A percentile compares a stretch with the other conserved stretches of the same genome.
These are phyloP conservation scores for Sextonia rubra DNA, from an alignment of 164 flowering plant species.

Conservation along the genomic window DNA sequence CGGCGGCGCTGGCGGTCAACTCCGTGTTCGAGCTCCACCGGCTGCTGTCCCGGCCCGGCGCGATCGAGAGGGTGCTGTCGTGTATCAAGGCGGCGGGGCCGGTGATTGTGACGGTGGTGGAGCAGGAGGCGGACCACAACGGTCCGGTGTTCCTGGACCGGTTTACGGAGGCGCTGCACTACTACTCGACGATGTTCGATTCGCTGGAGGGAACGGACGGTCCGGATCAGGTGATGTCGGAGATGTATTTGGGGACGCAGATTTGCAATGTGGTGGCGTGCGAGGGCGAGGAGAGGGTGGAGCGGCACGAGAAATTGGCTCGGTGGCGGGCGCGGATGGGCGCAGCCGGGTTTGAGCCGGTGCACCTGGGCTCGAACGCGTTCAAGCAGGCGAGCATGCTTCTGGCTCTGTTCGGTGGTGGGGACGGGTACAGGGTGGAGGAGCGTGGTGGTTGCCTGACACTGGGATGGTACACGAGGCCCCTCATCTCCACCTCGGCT, in stretches of 20 bases:
- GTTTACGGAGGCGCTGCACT: constrained; percentile 63
- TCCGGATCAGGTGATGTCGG: constrained; percentile 59
- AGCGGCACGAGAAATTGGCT: constrained; percentile 62
- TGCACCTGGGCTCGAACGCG: constrained; percentile 76
- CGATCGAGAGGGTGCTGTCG: constrained; percentile 47
- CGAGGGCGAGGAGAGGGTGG: constrained; percentile 68
- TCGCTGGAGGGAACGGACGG: constrained; percentile 53
- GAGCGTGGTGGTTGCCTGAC: constrained; percentile 64
- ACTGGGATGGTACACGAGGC: constrained; percentile 82
- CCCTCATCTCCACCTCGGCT: constrained; percentile 74
- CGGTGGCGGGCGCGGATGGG: constrained; percentile 58
- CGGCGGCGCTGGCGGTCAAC: constrained; percentile 56
- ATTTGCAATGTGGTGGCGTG: constrained; percentile 79
- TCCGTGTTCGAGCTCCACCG: constrained; percentile 68
- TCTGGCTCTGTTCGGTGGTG: constrained; percentile 57
- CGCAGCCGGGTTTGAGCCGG: constrained; percentile 57
- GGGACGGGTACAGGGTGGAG: constrained; percentile 74
- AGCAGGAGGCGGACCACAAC: constrained; percentile 80
- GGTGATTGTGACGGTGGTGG: constrained; percentile 61
- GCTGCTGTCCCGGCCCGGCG: constrained; percentile 50
- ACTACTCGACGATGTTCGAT: constrained; percentile 72
- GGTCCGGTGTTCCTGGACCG: constrained; percentile 61
- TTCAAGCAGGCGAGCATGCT: constrained; percentile 79
- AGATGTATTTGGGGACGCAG: constrained; percentile 65
- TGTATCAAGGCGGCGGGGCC: constrained; percentile 50